These are phyloP conservation scores for Fusarium tuaranense DNA, from an alignment of 2,329 filamentous ascomycete species.

Conservation along the genomic window DNA sequence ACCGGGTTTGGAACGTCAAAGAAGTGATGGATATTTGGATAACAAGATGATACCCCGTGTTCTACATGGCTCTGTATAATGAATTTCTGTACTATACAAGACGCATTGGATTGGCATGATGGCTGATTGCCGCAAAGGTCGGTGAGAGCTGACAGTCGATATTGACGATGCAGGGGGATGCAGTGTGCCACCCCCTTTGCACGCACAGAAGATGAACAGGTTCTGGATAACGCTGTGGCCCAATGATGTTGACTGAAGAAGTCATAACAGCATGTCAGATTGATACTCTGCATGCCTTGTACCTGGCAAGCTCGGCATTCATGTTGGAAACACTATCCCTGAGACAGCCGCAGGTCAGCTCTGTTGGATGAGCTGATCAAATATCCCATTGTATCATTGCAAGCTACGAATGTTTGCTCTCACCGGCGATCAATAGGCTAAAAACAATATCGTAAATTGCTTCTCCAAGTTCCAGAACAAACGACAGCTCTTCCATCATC, in stretches of 20 bases:
- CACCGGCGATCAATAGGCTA: not conserved
- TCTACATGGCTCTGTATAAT: slow-evolving; percentile 27
- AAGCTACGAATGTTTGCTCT: not conserved
- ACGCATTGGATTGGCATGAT: not conserved
- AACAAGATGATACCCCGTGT: slow-evolving; percentile 48
- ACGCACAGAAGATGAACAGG: not conserved
- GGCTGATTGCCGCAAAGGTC: not conserved
- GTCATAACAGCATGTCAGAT: not conserved
- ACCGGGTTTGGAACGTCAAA: slow-evolving; percentile 72
- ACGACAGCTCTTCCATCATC: not conserved
- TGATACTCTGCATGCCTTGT: not conserved
- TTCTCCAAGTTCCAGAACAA: slow-evolving; percentile 1
- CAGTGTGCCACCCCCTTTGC: not conserved
- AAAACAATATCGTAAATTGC: slow-evolving; percentile 1
- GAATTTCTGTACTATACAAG: not conserved
- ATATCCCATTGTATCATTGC: not conserved
- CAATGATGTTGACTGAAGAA: not conserved
- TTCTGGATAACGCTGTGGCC: not conserved
- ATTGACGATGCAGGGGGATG: not conserved
- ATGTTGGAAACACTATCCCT: not conserved
- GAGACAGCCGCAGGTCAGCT: not conserved
- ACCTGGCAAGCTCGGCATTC: not conserved
- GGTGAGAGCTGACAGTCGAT: not conserved
- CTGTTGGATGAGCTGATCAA: not conserved
- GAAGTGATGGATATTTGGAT: slow-evolving; percentile 51